Base-by-base conservation (phyloP, 2,329 filamentous ascomycete species). In the Colletotrichum ledebouriae region DNA sequence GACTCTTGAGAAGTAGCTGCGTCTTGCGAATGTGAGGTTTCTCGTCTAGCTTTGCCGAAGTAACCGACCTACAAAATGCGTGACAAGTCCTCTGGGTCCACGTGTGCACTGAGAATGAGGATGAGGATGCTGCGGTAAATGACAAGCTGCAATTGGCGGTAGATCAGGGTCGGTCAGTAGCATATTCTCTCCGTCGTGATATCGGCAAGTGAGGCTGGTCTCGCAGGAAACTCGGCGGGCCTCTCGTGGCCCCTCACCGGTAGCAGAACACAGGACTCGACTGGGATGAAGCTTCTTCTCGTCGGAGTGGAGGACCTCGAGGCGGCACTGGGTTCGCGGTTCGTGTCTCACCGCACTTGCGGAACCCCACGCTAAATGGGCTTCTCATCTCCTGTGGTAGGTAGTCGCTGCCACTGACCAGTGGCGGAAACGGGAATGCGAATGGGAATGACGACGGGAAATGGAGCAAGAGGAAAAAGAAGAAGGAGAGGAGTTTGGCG, bases 331-430 rank as follows among this genome's bases (percentile, higher is more conserved):
- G 58, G 33, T 60, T 49, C 46, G 46, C 58, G 15, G 46, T 50
- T 53, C 39, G 22, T 34, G 25, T 62, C 59, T 55, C 47, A 44
- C 49, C 59, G 47, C 59, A 53, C 34, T 20, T 62, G 59, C 37
- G 59, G 49, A 62, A 62, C 47, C 49, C 59, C 58, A 60, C 46
- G n/a, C 59, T 62, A 39, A 25, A 29, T 29, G 41, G 29, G 59
- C 59, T 53, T 39, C 33, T 17, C 50, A 12, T 62, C 17, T 47
- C 25, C 29, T 29, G 29, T 29, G 34, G 53, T 50, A 20, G 39
- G 37, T 13, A 11, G 22, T 56, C 11, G 15, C 39, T 12, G 33
- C 29, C 29, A 29, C 50, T 37, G 6, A 20, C 50, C 37, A 44
- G 22, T 59, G 46, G 55, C 46, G 17, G 46, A 13, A 44, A 29